A percentile compares a stretch with the other conserved stretches of the same genome.
Evolutionary conservation across 177 flowering plant species (phyloP).

Genomic region (Vitis hybrid): DNA sequence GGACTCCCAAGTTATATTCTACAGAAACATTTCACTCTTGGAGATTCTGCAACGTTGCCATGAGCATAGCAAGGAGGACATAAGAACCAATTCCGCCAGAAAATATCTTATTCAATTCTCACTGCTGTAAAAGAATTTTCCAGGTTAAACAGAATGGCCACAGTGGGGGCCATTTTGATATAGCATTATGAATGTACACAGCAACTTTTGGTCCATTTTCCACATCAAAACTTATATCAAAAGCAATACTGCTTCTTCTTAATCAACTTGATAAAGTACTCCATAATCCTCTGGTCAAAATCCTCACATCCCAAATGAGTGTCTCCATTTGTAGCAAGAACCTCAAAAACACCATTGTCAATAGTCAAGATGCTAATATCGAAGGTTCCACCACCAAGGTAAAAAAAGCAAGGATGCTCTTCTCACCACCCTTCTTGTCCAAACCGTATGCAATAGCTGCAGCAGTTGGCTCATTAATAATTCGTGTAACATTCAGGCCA

Average conservation of each 20-base stretch:
- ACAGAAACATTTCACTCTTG: too few relatives aligned
- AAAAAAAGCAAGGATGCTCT: conserved; percentile 70
- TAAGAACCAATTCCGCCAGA: too few relatives aligned
- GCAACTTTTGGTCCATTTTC: conserved; percentile 34
- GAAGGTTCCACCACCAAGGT: conserved; percentile 73
- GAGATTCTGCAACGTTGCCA: too few relatives aligned
- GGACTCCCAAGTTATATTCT: too few relatives aligned
- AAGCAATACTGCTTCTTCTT: conserved; percentile 52
- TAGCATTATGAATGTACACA: too few relatives aligned
- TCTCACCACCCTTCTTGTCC: conserved; percentile 76
- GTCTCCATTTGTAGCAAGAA: conserved; percentile 80
- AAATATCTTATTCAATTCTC: too few relatives aligned
- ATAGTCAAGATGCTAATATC: conserved; percentile 85
- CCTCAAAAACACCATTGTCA: conserved; percentile 82
- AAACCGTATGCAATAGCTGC: conserved; percentile 81
- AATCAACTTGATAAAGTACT: conserved; percentile 71
- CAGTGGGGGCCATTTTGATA: too few relatives aligned
- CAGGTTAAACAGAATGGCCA: too few relatives aligned
- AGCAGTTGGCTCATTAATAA: conserved; percentile 79
- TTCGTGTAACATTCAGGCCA: conserved; percentile 75
- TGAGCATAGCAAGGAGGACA: too few relatives aligned
- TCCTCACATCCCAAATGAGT: conserved; percentile 88
- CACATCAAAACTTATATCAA: not conserved
- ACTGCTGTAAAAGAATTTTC: too few relatives aligned
- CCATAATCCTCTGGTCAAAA: conserved; percentile 70